Base-by-base conservation (phyloP, 2,329 filamentous ascomycete genomes). In the Trichoderma koningii region DNA sequence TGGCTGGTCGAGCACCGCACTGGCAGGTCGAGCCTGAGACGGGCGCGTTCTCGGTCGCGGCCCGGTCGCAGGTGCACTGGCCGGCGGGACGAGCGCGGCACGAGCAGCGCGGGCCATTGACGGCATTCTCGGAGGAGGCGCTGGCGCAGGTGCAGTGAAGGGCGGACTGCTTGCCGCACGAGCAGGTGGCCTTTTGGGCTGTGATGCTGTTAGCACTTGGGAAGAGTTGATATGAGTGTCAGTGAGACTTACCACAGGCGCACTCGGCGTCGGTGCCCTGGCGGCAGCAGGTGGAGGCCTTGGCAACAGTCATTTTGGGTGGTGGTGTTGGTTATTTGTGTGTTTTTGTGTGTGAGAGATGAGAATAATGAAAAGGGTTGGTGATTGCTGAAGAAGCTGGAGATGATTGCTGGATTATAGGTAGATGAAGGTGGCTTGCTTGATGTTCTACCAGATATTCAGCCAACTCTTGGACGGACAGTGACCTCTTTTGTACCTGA, bases 61-160 rank as follows among this genome's bases (percentile, higher is more conserved):
- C 83, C 63, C 91, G 86, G 69, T 91, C 89, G 76, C 93, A 96
- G 42, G 89, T 96, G 81, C 93, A 96, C 72, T 88, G 81, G 66
- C 91, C 90, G 66, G 89, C 91, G 23, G 91, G 89, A 64, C 92
- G 88, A 71, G 90, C 87, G 70, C 92, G 86, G 82, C 93, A 96
- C 51, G 90, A 93, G 83, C 92, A 97, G 71, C 91, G 84, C 45
- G 91, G 83, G 7, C 92, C 92, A 7, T 82, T 77, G 64, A 91
- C 76, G 47, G 80, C 79, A 83, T 97, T 97, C 83, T 97, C 93
- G 17, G 82, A 78, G 4, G 83, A 69, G 4, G 93, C 85, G 78
- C 92, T 93, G 72, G 87, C 87, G 81, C 94, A 97, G 68, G 83
- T 90, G 86, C 94, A 98, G 76, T 93, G 84, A 55, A 97, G 87